A percentile compares a stretch with the other conserved stretches of the same genome.
These are phyloP conservation scores for Colletotrichum sp. DNA, from an alignment of 2,329 filamentous ascomycete species.

Conservation along the genomic window DNA sequence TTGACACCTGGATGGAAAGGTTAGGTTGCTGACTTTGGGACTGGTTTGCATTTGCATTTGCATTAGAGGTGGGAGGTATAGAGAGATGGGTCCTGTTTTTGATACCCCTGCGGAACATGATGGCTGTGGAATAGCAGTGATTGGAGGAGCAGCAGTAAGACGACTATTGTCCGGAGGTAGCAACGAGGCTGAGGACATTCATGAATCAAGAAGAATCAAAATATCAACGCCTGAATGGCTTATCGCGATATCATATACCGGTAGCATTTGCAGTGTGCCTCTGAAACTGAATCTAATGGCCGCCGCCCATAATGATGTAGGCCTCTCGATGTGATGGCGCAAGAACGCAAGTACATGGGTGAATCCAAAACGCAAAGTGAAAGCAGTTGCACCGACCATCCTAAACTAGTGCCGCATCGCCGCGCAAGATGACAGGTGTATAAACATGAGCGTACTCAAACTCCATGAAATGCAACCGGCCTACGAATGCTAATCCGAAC, in stretches of 20 bases:
- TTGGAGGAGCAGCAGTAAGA: not conserved
- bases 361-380: not conserved
- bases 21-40: not conserved
- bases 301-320: not conserved
- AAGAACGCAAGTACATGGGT: not conserved
- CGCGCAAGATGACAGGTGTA: not conserved
- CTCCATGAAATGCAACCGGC: conserved; percentile 1
- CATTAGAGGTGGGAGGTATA: not conserved
- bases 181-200: not conserved
- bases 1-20: not conserved
- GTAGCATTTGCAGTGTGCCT: not conserved
- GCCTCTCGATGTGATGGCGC: not conserved
- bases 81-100: not conserved
- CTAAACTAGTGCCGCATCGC: not conserved
- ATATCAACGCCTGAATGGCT: not conserved
- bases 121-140: not conserved
- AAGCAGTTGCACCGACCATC: not conserved
- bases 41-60: not conserved
- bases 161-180: not conserved
- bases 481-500: not conserved
- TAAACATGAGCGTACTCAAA: not conserved
- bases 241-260: not conserved
- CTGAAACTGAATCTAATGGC: not conserved
- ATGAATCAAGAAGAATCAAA: not conserved
- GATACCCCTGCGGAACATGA: not conserved